Conservation (phyloP, 2,329 filamentous ascomycete species). For the Fusarium sublunatum region DNA sequence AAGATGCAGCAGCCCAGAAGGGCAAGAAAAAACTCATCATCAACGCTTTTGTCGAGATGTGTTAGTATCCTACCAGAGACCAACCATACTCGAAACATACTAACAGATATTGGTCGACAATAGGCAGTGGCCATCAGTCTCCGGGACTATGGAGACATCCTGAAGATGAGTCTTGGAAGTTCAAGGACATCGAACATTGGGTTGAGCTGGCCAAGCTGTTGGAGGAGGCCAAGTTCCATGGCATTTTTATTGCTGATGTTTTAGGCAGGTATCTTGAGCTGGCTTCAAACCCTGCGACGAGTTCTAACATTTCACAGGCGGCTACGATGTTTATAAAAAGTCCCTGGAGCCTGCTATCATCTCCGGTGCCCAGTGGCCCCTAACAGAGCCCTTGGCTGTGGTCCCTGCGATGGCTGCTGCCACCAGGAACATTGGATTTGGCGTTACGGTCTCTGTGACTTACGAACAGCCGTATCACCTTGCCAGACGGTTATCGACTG, state of each 20-base stretch:
- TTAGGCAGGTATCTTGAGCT: slow-evolving; percentile 54
- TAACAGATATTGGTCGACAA: slow-evolving; percentile 14
- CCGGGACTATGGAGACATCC: slow-evolving; percentile 69
- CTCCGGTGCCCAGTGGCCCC: slow-evolving; percentile 76
- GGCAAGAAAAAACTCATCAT: slow-evolving; percentile 55
- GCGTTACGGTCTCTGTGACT: slow-evolving; percentile 75
- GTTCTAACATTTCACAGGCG: slow-evolving; percentile 53
- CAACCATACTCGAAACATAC: slow-evolving; percentile 1
- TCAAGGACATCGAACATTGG: slow-evolving; percentile 71
- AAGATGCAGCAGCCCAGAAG: slow-evolving; percentile 15
- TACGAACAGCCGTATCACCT: slow-evolving; percentile 79
- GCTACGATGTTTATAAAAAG: slow-evolving; percentile 77
- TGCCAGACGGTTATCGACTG: slow-evolving; percentile 71
- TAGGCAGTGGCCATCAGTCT: slow-evolving; percentile 59
- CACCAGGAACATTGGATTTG: slow-evolving; percentile 75
- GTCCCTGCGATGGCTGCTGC: slow-evolving; percentile 77
- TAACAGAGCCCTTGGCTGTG: slow-evolving; percentile 74
- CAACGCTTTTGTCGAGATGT: slow-evolving; percentile 59
- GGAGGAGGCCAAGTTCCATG: slow-evolving; percentile 72
- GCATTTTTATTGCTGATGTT: slow-evolving; percentile 75
- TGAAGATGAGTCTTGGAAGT: slow-evolving; percentile 69
- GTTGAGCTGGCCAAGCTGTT: slow-evolving; percentile 68
- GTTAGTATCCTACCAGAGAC: slow-evolving; percentile 34
- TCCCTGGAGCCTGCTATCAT: slow-evolving; percentile 68
- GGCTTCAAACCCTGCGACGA: background rate